Base-by-base conservation (phyloP, 176 grass and related monocot species). In the Avena sativa region DNA sequence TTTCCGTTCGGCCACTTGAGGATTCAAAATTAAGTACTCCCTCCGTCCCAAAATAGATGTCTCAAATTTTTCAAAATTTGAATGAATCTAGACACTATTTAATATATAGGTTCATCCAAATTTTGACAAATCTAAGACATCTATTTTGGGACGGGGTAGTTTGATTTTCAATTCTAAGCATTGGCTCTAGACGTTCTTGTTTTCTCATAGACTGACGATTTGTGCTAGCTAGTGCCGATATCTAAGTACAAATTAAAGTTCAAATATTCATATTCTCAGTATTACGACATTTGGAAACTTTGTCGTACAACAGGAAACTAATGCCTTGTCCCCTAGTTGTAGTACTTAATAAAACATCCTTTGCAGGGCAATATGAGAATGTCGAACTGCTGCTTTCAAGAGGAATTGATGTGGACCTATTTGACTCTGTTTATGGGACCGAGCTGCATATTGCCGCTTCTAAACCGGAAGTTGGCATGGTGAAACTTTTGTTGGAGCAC, bases 351-450 rank as follows among this genome's bases (percentile, higher is more conserved):
- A 15, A 17, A 66, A 67, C 5, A 28, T 67, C 26, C 13, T 67
- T 67, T 67, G 64, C 14, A 67, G 64, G 28, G 2, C 64, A 67
- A 8, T 67, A 67, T 17, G 64, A 67, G 16, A 67, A 15, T 3
- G 28, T 67, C 17, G 64, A 67, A 17, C 64, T 67, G 28, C 28
- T 67, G 28, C 64, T 67, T 67, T 67, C 64, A 34, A 67, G 64
- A 67, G 64, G 64, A 67, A 67, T 67, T 16, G 28, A 67, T 67
- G 64, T 34, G 28, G 64, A 67, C 28, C 28, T 67, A 67, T 67
- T 67, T 67, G 28, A 67, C 28, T 67, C 64, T 16, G 28, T 16
- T 14, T 5, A 67, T 67, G 64, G 64, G 12, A 67, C 64, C 6
- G 64, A 28, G 28, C 14, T 67, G 64, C 64, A 67, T 34, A 16